Evolutionary conservation across 2,329 filamentous ascomycete species (phyloP).

Genomic region (Daldinia sp.): DNA sequence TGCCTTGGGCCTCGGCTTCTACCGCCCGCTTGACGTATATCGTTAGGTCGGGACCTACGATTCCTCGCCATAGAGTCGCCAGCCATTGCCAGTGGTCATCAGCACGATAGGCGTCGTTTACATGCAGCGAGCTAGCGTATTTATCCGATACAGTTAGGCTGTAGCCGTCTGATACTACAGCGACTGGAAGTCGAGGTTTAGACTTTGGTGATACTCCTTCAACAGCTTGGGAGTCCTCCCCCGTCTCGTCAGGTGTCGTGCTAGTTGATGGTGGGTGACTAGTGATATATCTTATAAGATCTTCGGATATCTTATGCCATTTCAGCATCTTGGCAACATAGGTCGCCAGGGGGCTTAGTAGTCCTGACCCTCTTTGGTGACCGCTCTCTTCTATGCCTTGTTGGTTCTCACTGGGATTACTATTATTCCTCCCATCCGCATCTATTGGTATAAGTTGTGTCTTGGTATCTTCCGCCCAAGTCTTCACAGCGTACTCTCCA

Average conservation of each 20-base stretch:
- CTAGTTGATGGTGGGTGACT: conserved; percentile 38
- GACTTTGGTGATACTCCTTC: conserved; percentile 22
- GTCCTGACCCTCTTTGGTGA: conserved; percentile 24
- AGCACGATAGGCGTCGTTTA: conserved; percentile 80
- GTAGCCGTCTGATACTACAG: conserved; percentile 81
- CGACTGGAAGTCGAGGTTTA: conserved; percentile 68
- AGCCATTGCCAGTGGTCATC: conserved; percentile 99
- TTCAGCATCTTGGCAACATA: conserved; percentile 76
- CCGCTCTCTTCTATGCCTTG: conserved; percentile 10
- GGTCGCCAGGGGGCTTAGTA: conserved; percentile 61
- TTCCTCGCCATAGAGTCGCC: conserved; percentile 91
- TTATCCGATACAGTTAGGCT: conserved; percentile 82
- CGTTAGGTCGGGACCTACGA: conserved; percentile 83
- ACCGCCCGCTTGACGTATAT: conserved; percentile 69
- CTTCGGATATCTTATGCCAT: conserved; percentile 81
- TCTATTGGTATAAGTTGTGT: conserved; percentile 8
- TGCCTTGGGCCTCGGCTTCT: conserved; percentile 33
- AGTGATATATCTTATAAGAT: conserved; percentile 71
- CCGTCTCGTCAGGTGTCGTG: conserved; percentile 24
- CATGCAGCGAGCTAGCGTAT: conserved; percentile 79
- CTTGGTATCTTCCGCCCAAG: conserved; percentile 57
- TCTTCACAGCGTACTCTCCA: conserved; percentile 60
- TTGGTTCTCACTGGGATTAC: conserved; percentile 11
- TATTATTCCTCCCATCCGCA: conserved; percentile 9
- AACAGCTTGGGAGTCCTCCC: conserved; percentile 10